phyloP scores from a whole-genome alignment of 352 stramenopile genomes.

The Pythium monospermum region DNA sequence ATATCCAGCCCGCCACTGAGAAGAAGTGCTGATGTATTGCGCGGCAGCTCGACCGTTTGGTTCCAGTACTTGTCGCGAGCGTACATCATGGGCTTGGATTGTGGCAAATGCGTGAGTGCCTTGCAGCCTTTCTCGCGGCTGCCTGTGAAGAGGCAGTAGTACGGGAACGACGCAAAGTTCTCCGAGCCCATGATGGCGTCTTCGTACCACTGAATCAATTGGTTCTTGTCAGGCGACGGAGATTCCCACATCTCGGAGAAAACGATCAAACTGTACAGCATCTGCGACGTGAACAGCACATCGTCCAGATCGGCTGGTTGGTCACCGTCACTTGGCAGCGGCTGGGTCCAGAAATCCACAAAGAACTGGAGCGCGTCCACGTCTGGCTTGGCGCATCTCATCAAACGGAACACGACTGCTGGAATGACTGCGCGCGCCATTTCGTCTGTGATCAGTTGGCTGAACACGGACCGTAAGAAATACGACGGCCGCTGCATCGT shows the following conservation, averaged over 20 bases:
- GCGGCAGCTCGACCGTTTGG: constrained; percentile 24
- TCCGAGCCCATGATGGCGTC: constrained; percentile 16
- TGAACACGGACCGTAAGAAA: too few species aligned
- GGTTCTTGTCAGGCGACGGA: constrained; percentile 17
- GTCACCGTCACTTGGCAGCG: neutral
- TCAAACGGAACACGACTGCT: constrained; percentile 17
- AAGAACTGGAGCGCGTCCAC: neutral
- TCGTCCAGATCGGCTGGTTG: neutral
- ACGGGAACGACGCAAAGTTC: constrained; percentile 2
- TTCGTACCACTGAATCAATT: neutral
- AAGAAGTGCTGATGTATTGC: constrained; percentile 31
- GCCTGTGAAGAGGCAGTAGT: constrained; percentile 28
- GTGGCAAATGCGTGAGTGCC: constrained; percentile 7
- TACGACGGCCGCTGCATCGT: too few species aligned
- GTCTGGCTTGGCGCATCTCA: neutral
- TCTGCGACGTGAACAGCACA: constrained; percentile 6
- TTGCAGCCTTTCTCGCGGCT: constrained; percentile 18
- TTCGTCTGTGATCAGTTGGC: too few species aligned
- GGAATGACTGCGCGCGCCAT: too few species aligned
- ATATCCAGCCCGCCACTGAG: constrained; percentile 40
- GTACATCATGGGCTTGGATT: constrained; percentile 25
- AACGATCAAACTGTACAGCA: constrained; percentile 33
- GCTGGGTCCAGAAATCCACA: too few species aligned
- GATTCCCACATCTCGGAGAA: constrained; percentile 31
- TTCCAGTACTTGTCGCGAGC: constrained; percentile 29